Percentiles rank a stretch among this genome's conserved stretches.
phyloP scores from a whole-genome alignment of 441 rosid genomes.

The Euphorbia schlechtendalii region DNA sequence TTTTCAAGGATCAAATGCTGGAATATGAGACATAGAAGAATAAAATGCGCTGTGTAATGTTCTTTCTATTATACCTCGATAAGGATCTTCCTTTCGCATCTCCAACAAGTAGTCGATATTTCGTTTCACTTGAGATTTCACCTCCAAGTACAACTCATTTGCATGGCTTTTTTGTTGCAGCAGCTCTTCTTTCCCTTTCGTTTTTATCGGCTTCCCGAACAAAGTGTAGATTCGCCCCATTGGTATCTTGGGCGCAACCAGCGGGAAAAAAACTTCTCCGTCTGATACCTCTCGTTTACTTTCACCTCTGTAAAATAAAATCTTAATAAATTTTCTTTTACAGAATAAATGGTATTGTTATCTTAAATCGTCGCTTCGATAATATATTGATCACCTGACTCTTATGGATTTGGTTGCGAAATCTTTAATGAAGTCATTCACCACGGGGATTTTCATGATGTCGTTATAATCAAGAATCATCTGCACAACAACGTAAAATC shows the following conservation, averaged over 20 bases:
- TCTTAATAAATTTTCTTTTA: no score
- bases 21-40: slow-evolving; percentile 42
- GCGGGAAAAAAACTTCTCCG: slow-evolving; percentile 45
- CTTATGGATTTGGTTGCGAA: slow-evolving; percentile 5
- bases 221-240: slow-evolving; percentile 59
- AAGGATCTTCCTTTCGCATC: slow-evolving; percentile 80
- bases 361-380: not conserved
- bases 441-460: slow-evolving; percentile 59
- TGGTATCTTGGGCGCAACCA: slow-evolving; percentile 59
- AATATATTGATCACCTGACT: slow-evolving; percentile 39
- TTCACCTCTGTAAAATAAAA: slow-evolving; percentile 48
- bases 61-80: slow-evolving; percentile 56
- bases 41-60: slow-evolving; percentile 33
- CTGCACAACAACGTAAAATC: slow-evolving; percentile 21
- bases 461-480: slow-evolving; percentile 67
- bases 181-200: slow-evolving; percentile 55
- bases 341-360: no score
- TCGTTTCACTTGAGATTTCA: slow-evolving; percentile 53
- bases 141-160: slow-evolving; percentile 49
- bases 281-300: slow-evolving; percentile 57
- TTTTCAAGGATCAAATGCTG: slow-evolving; percentile 51
- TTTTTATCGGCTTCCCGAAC: slow-evolving; percentile 66
- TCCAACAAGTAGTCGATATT: slow-evolving; percentile 59
- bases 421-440: slow-evolving; percentile 41
- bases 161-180: slow-evolving; percentile 51